Evolutionary conservation across 2,329 filamentous ascomycete genomes (phyloP).

Genomic region (Ceratocystis papillata): DNA sequence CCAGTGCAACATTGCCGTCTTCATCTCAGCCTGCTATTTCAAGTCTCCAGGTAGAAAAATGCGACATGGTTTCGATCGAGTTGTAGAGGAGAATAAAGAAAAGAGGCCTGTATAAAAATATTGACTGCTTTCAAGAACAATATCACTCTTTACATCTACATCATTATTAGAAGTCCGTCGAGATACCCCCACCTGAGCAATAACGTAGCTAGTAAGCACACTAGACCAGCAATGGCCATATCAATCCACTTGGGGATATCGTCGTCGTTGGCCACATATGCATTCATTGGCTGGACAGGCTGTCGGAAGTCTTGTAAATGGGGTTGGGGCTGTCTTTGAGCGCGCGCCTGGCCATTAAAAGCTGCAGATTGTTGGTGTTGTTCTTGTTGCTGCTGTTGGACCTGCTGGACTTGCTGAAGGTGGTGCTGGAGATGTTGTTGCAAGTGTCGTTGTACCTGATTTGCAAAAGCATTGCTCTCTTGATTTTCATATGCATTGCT

Average conservation of each 20-base stretch:
- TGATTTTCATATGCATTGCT: constrained; percentile 23
- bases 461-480: constrained; percentile 17
- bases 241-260: constrained; percentile 67
- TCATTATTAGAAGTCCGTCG: constrained; percentile 8
- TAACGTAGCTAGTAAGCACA: constrained; percentile 60
- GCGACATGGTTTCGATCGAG: neutral
- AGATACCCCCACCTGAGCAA: constrained; percentile 39
- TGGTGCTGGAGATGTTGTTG: constrained; percentile 24
- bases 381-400: neutral
- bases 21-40: neutral
- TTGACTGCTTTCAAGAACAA: neutral
- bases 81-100: neutral
- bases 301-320: neutral
- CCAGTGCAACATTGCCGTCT: neutral
- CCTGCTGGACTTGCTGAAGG: constrained; percentile 11
- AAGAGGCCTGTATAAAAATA: neutral
- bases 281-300: constrained; percentile 16
- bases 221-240: constrained; percentile 62
- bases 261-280: constrained; percentile 31
- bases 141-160: neutral
- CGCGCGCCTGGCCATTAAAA: neutral
- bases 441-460: constrained; percentile 25
- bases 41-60: neutral
- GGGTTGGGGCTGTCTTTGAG: neutral
- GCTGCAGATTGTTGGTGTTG: neutral